A percentile compares a stretch with the other conserved stretches of the same genome.
Evolutionary conservation across 2,329 filamentous ascomycete genomes (phyloP).

Genomic region (Aulographum hederae): DNA sequence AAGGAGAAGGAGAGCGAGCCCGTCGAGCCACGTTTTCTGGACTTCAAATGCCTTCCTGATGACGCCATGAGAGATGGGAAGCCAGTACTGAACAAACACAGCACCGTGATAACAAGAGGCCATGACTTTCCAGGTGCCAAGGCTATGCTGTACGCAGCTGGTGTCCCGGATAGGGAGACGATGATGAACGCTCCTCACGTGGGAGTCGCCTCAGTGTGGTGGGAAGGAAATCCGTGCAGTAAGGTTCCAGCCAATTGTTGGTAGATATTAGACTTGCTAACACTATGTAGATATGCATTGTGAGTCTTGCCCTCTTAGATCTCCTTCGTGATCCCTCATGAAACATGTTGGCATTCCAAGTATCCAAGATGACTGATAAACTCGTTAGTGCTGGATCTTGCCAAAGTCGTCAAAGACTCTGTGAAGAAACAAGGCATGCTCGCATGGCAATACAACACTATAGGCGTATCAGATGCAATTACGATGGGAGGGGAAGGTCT

Average conservation of each 20-base stretch:
- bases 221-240: slow-evolving; percentile 97
- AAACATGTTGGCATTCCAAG: slow-evolving; percentile 3
- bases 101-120: slow-evolving; percentile 58
- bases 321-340: too few species aligned
- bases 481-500: slow-evolving; percentile 93
- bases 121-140: slow-evolving; percentile 89
- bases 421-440: slow-evolving; percentile 73
- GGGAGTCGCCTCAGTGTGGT: slow-evolving; percentile 84
- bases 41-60: slow-evolving; percentile 36
- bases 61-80: slow-evolving; percentile 36
- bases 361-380: not conserved
- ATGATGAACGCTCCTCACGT: slow-evolving; percentile 89
- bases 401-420: slow-evolving; percentile 68
- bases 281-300: not conserved
- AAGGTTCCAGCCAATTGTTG: slow-evolving; percentile 24
- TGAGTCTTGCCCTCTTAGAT: too few species aligned
- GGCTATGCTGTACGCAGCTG: slow-evolving; percentile 90
- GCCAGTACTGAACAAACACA: slow-evolving; percentile 68
- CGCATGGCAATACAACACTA: slow-evolving; percentile 85
- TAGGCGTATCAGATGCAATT: slow-evolving; percentile 80
- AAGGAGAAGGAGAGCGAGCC: slow-evolving; percentile 16
- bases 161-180: slow-evolving; percentile 61
- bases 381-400: slow-evolving; percentile 56
- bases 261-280: not conserved
- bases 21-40: slow-evolving; percentile 29